A percentile compares a stretch with the other conserved stretches of the same genome.
Conservation (phyloP, 176 grass and related monocot species). For the sorghum (Sorghum bicolor) region Sorghum_bicolor_NCBIv3 NC_012879.2:58480501-58481000, state of each 20-base stretch:
- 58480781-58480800: slow-evolving; percentile 21
- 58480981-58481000: slow-evolving; percentile 48
- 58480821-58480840: slow-evolving; percentile 16
- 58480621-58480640: background rate
- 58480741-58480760: slow-evolving; percentile 37
- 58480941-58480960: slow-evolving; percentile 19
- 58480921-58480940: slow-evolving; percentile 28
- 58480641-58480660: background rate
- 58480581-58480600: slow-evolving; percentile 75
- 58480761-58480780: slow-evolving; percentile 50
- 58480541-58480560: slow-evolving; percentile 80
- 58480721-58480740: slow-evolving; percentile 60
- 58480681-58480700: slow-evolving; percentile 41
- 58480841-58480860: slow-evolving; percentile 35
- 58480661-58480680: slow-evolving; percentile 45
- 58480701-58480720: slow-evolving; percentile 82
- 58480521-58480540: slow-evolving; percentile 90
- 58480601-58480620: slow-evolving; percentile 18
- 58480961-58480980: background rate
- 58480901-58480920: slow-evolving; percentile 12
- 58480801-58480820: slow-evolving; percentile 25
- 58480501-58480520: slow-evolving; percentile 94
- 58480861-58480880: slow-evolving; percentile 15
- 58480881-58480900: background rate
- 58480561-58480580: slow-evolving; percentile 60